phyloP scores from a whole-genome alignment of 2,329 filamentous ascomycete genomes.

The Berkeleyomyces rouxiae region DNA sequence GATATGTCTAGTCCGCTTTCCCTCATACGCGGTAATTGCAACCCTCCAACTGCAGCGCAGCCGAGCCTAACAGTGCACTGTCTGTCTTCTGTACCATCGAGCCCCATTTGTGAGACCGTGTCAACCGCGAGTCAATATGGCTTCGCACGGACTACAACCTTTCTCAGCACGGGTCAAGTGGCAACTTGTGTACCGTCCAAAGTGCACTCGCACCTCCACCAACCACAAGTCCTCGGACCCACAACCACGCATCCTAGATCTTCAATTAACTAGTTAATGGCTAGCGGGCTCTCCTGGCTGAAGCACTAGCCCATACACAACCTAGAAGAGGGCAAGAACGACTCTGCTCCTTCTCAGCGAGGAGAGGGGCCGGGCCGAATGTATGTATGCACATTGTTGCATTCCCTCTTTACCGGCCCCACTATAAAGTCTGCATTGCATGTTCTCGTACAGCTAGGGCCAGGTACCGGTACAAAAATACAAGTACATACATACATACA shows the following conservation, averaged over 20 bases:
- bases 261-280: not conserved
- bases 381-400: not conserved
- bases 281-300: not conserved
- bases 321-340: not conserved
- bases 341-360: not conserved
- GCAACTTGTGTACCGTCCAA: conserved; percentile 1
- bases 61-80: conserved; percentile 4
- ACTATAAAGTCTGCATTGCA: not conserved
- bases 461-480: not conserved
- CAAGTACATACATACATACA: not conserved
- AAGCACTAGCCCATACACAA: not conserved
- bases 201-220: not conserved
- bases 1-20: not conserved
- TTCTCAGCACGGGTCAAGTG: not conserved
- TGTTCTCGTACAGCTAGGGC: not conserved
- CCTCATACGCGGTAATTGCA: not conserved
- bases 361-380: not conserved
- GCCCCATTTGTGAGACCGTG: conserved; percentile 4
- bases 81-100: conserved; percentile 3
- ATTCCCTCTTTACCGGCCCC: not conserved
- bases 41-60: not conserved
- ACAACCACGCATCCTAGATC: not conserved
- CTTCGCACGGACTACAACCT: conserved; percentile 3
- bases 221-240: not conserved
- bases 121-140: not conserved